Evolutionary conservation across 768 basidiomycete genomes (phyloP).

Genomic region (Panaeolus papilionaceus): DNA sequence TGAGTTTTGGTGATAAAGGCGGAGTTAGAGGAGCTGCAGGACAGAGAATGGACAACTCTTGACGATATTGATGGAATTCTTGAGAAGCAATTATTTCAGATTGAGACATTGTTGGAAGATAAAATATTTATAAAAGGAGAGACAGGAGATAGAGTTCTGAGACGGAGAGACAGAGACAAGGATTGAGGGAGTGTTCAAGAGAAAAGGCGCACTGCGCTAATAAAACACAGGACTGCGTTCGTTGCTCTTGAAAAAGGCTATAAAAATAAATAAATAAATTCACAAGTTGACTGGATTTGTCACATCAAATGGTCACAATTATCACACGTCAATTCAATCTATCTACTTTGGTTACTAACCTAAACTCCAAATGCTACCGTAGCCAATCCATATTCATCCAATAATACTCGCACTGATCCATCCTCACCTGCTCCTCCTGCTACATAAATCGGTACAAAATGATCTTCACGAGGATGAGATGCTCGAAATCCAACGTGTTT

Average conservation of each 20-base stretch:
- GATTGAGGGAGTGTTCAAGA: slow-evolving; percentile 38
- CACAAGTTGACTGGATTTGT: background rate
- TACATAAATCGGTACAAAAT: slow-evolving; percentile 82
- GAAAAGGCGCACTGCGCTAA: slow-evolving; percentile 31
- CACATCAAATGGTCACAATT: slow-evolving; percentile 23
- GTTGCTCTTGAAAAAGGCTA: too few species aligned
- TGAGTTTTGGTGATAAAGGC: slow-evolving; percentile 62
- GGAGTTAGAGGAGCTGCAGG: slow-evolving; percentile 73
- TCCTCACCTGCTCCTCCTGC: slow-evolving; percentile 76
- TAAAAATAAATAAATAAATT: too few species aligned
- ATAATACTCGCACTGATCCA: slow-evolving; percentile 54
- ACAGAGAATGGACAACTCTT: slow-evolving; percentile 49
- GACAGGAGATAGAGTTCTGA: background rate
- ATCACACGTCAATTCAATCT: slow-evolving; percentile 20
- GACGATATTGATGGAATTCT: slow-evolving; percentile 34
- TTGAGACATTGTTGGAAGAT: background rate
- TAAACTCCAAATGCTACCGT: slow-evolving; percentile 71
- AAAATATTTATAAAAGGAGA: background rate
- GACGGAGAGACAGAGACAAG: background rate
- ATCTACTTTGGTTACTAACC: slow-evolving; percentile 15
- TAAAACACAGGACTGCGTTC: too few species aligned
- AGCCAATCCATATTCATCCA: slow-evolving; percentile 62
- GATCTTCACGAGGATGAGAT: slow-evolving; percentile 80
- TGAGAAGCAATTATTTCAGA: slow-evolving; percentile 21
- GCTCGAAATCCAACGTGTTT: slow-evolving; percentile 66